Base-by-base conservation (phyloP, 352 stramenopile species). In the Globisporangium viniferum region DNA sequence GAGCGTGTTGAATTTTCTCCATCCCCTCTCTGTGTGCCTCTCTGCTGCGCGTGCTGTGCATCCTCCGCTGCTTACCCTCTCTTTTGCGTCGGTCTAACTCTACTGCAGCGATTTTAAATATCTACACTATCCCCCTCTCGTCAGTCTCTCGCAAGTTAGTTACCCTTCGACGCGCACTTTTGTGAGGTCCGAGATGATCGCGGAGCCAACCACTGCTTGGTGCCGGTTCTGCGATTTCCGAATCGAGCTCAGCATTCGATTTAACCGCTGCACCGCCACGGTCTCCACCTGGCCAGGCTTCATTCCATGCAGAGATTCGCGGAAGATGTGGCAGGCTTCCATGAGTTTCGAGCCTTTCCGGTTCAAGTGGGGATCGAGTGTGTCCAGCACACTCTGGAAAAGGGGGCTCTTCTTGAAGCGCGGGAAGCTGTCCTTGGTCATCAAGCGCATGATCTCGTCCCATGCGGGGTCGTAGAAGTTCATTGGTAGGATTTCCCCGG, bases 381-480 rank as follows among this genome's bases (percentile, higher is more conserved):
- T 75, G 35, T 92, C 77, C 15, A 94, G 68, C 8, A 93, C 72
- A 35, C 69, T 82, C 66, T 89, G 77, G 72, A 94, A 93, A 31
- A 81, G 62, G 1, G 75, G 64, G 64, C 80, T 90, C 67, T 90
- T 91, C 67, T 94, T 92, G 74, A 93, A 94, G 8, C 82, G 82
- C 10, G 81, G 82, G 59, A 94, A 93, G 39, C 81, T 91, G 72
- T 94, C 84, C 64, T 92, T 91, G 36, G 73, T 87, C 82, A 93
- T 91, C 29, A 93, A 70, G n/a, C 73, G 73, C 81, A 88, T 91
- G 71, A 94, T 94, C 74, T 94, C 84, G 39, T 91, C 76, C 55
- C 75, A 84, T 3, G 86, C 78, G 0, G 74, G 64, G 49, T 91
- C 79, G 33, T 88, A 92, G 46, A 93, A 86, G 0, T 66, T 80